phyloP scores from a whole-genome alignment of 345 rosid genomes.

The Citrus glauca region DNA sequence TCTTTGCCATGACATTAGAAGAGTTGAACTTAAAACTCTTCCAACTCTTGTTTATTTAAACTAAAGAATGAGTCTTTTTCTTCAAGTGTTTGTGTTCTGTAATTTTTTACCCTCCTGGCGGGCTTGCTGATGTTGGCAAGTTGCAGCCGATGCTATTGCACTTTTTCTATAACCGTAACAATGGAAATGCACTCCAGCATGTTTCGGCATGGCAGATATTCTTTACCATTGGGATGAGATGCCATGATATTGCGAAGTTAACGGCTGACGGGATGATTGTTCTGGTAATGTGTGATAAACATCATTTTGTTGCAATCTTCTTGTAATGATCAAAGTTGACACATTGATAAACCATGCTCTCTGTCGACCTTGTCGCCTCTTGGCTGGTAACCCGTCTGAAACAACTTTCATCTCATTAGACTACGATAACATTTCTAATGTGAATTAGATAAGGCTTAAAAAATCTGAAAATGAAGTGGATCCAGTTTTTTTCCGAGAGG shows the following conservation, averaged over 20 bases:
- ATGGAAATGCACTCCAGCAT: neutral
- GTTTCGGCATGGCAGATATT: neutral
- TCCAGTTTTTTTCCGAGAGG: too few relatives aligned
- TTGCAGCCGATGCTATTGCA: neutral
- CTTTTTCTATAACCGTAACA: neutral
- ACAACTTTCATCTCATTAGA: neutral
- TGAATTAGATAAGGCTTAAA: neutral
- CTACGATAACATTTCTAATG: neutral
- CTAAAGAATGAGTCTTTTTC: constrained; percentile 1
- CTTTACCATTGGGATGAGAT: neutral
- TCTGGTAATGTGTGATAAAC: neutral
- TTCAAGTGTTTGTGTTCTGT: neutral
- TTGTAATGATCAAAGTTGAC: too few relatives aligned
- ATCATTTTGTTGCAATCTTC: too few relatives aligned
- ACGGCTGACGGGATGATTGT: neutral
- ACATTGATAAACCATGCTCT: neutral
- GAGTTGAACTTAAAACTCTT: constrained; percentile 25
- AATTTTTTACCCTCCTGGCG: neutral
- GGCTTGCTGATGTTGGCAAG: neutral
- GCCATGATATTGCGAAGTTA: neutral
- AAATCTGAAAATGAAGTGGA: neutral
- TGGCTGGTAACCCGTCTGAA: neutral
- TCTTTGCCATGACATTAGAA: constrained; percentile 15
- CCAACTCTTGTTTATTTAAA: constrained; percentile 8
- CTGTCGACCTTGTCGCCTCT: neutral